These are phyloP conservation scores for Penicillium sp. DNA, from an alignment of 2,329 filamentous ascomycete species.

Conservation along the genomic window DNA sequence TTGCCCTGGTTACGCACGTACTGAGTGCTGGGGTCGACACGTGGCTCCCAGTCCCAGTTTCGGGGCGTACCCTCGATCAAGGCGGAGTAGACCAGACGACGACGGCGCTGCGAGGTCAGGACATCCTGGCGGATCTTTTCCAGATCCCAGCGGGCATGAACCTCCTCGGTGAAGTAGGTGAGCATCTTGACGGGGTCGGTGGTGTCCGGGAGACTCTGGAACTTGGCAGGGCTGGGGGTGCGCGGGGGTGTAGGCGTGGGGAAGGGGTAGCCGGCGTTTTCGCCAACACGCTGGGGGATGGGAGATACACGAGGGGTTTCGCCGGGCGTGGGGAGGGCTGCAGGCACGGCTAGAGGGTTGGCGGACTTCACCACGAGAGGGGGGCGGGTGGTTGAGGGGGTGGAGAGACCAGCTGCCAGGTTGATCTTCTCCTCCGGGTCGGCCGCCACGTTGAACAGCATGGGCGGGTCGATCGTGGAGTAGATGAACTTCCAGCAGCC, in stretches of 20 bases:
- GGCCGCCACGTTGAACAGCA: conserved; percentile 74
- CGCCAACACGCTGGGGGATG: conserved; percentile 21
- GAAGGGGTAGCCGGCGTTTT: conserved; percentile 25
- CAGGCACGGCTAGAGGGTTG: conserved; percentile 13
- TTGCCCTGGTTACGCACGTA: conserved; percentile 68
- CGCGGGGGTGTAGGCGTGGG: conserved; percentile 40
- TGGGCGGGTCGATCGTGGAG: conserved; percentile 78
- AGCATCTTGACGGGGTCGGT: conserved; percentile 49
- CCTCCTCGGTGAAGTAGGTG: conserved; percentile 71
- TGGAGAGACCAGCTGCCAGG: conserved; percentile 47
- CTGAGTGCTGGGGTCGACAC: conserved; percentile 52
- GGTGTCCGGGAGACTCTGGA: conserved; percentile 31
- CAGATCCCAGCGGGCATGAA: conserved; percentile 76
- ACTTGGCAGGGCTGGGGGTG: conserved; percentile 40
- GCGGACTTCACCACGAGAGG: conserved; percentile 43
- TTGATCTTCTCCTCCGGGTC: conserved; percentile 80
- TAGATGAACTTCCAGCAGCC: conserved; percentile 89
- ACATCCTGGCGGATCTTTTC: conserved; percentile 73
- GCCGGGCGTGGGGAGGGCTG: conserved; percentile 32
- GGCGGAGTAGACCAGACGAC: conserved; percentile 76
- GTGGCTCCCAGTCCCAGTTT: conserved; percentile 82
- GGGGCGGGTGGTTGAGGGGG: conserved; percentile 17
- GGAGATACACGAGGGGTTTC: conserved; percentile 33
- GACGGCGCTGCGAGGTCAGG: conserved; percentile 73
- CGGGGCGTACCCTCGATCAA: conserved; percentile 74